Percentiles rank a stretch among this genome's conserved stretches.
Evolutionary conservation across 1,284 basidiomycete species (phyloP).

Genomic region (Trametes hirsuta): DNA sequence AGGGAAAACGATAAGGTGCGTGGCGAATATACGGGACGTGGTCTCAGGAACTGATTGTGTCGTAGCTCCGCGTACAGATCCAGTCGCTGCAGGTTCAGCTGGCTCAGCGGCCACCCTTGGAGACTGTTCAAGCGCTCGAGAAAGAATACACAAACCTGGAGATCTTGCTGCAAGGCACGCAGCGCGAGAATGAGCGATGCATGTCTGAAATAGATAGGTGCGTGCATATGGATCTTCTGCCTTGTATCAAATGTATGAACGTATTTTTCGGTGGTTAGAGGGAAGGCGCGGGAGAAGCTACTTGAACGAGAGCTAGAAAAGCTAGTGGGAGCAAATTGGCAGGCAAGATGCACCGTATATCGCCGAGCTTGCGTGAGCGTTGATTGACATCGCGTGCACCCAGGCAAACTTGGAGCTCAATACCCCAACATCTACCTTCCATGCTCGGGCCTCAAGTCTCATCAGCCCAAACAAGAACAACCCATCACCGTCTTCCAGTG

Average conservation of each 20-base stretch:
- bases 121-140: slow-evolving; percentile 62
- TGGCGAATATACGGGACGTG: neutral
- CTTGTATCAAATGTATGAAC: neutral
- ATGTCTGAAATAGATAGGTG: slow-evolving; percentile 77
- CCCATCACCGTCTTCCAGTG: slow-evolving; percentile 1
- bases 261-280: slow-evolving; percentile 12
- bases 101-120: slow-evolving; percentile 62
- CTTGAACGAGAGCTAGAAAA: slow-evolving; percentile 71
- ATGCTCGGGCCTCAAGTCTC: slow-evolving; percentile 28
- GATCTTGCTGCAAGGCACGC: slow-evolving; percentile 71
- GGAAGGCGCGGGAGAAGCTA: slow-evolving; percentile 58
- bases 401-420: slow-evolving; percentile 26
- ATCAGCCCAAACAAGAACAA: slow-evolving; percentile 13
- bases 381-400: neutral
- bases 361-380: neutral
- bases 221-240: slow-evolving; percentile 17
- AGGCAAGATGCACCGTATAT: slow-evolving; percentile 43
- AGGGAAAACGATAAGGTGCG: slow-evolving; percentile 70
- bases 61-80: slow-evolving; percentile 58
- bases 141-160: slow-evolving; percentile 75
- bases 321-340: slow-evolving; percentile 76
- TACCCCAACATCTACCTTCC: slow-evolving; percentile 27
- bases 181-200: slow-evolving; percentile 76
- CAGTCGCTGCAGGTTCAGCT: slow-evolving; percentile 65
- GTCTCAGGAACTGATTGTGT: neutral